Percentiles rank a stretch among this genome's conserved stretches.
phyloP scores from a whole-genome alignment of 805 yeast genomes.

The Candida tallmaniae region DNA sequence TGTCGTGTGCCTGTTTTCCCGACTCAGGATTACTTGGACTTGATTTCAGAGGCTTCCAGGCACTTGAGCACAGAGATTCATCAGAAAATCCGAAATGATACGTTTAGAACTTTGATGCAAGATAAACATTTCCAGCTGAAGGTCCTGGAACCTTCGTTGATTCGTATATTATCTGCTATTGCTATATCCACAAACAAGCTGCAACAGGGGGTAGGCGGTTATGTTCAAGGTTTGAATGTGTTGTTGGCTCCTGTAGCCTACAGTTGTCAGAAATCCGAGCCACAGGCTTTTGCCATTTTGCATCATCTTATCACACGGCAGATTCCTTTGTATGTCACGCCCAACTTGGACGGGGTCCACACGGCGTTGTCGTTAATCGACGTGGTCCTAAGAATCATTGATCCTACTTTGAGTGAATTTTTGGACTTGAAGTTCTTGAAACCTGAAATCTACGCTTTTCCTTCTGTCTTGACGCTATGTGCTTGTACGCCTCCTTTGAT shows the following conservation, averaged over 20 bases:
- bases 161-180: constrained; percentile 67
- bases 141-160: constrained; percentile 66
- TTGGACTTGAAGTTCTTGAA: constrained; percentile 63
- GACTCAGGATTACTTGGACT: constrained; percentile 49
- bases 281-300: constrained; percentile 76
- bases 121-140: constrained; percentile 58
- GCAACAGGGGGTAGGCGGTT: constrained; percentile 29
- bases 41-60: constrained; percentile 47
- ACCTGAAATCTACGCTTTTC: constrained; percentile 84
- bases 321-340: constrained; percentile 75
- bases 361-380: constrained; percentile 76
- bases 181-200: constrained; percentile 42
- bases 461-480: constrained; percentile 75
- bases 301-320: constrained; percentile 55
- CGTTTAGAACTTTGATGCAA: constrained; percentile 78
- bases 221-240: constrained; percentile 93
- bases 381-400: constrained; percentile 62
- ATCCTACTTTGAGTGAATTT: constrained; percentile 59
- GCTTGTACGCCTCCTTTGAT: constrained; percentile 84
- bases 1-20: constrained; percentile 57
- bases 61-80: constrained; percentile 44
- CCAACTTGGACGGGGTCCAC: constrained; percentile 76
- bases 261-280: constrained; percentile 66
- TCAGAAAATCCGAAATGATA: constrained; percentile 75
- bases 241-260: constrained; percentile 79